Base-by-base conservation (phyloP, 208 protist genomes). In the Trypanosoma avium region DNA sequence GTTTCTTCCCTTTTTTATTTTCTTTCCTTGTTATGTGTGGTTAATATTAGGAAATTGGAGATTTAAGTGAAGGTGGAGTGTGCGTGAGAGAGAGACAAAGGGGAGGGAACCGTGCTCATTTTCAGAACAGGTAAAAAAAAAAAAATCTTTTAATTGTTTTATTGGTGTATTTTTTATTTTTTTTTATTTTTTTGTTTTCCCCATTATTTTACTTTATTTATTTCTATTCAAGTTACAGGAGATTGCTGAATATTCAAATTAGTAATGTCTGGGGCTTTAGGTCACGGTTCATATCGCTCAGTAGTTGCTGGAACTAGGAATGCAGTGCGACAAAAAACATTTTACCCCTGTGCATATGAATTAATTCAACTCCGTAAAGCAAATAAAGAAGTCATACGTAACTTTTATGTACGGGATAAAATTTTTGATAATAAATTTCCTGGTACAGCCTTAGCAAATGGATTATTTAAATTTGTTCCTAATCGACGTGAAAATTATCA, bases 401-500 rank as follows among this genome's bases (percentile, higher is more conserved):
- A 80, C 64, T 94, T 96, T 48, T 75, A 80, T 27, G 82, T 94
- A 4, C 73, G 91, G 1, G 91, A 96, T 54, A 91, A 90, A 48
- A 70, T 96, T 22, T 94, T 96, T 65, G 87, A 96, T 67, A 96
- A 96, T 63, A 94, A 94, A 58, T 93, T 96, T 66, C 88, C 87
- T 3, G 82, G 79, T 2, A 73, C 63, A 9, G 70, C 79, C 5
- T 36, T 92, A 22, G 91, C 81, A 10, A 96, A 96, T 69, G 91
- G 91, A 8, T 61, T 94, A 21, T 96, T 93, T 72, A 93, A 93
- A 55, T 85, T 96, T 73, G 77, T 88, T 33, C 91, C 91, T 0
- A 88, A 87, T 50, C 79, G 81, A 35, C 70, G 91, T 27, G 65
- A 84, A 27, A 79, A 59, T 54, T 96, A 82, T 59, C 91, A 96